Conservation (phyloP, 2,329 filamentous ascomycete species). For the Celoporthe dispersa region DNA sequence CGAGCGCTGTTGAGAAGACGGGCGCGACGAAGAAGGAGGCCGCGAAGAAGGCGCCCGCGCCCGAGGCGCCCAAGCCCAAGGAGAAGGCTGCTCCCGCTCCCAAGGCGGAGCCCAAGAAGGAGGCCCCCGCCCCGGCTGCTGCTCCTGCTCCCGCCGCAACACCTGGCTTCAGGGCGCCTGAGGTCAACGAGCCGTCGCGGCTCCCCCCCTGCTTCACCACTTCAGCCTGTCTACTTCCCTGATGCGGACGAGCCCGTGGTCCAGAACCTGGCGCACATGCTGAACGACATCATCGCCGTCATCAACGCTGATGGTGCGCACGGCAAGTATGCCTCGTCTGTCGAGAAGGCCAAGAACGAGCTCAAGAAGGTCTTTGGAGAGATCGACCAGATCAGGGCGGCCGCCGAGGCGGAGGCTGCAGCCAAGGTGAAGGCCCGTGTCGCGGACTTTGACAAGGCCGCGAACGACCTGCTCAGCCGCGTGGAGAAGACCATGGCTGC, state of each 20-base stretch:
- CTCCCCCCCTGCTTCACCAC: conserved; percentile 68
- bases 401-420: conserved; percentile 72
- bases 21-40: conserved; percentile 39
- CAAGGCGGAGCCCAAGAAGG: conserved; percentile 38
- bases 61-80: conserved; percentile 35
- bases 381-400: conserved; percentile 74
- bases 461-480: conserved; percentile 84
- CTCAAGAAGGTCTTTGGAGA: conserved; percentile 77
- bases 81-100: conserved; percentile 35
- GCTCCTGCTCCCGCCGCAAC: conserved; percentile 34
- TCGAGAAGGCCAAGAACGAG: conserved; percentile 85
- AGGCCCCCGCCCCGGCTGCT: conserved; percentile 34
- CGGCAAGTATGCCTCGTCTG: conserved; percentile 75
- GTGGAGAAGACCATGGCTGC: conserved; percentile 81
- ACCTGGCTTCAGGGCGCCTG: conserved; percentile 55
- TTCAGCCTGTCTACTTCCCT: conserved; percentile 77
- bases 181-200: conserved; percentile 68
- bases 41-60: conserved; percentile 36
- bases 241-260: conserved; percentile 85
- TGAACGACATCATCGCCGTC: conserved; percentile 94
- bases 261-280: conserved; percentile 89
- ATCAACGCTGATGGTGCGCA: conserved; percentile 85
- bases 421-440: conserved; percentile 73
- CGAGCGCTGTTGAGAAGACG: conserved; percentile 55
- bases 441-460: conserved; percentile 82